Base-by-base conservation (phyloP, 495 filamentous ascomycete genomes). In the Pyronema omphalodes region DNA sequence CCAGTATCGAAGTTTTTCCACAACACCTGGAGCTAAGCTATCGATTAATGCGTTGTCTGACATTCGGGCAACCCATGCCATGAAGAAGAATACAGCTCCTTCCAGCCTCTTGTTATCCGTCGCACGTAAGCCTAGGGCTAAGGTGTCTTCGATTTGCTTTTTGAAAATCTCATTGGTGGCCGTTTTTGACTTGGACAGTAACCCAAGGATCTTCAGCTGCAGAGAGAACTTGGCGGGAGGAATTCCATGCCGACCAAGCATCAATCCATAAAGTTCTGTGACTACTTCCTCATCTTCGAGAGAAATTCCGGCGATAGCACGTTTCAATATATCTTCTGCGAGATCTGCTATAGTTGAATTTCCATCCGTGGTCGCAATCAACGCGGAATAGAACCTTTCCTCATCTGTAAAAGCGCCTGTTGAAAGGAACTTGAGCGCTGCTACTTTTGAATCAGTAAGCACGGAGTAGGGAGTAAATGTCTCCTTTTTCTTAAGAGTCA, bases 271-370 rank as follows among this genome's bases (percentile, higher is more conserved):
- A 12, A 96, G 68, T 18, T 74, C 69, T 40, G 72, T 60, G 11
- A 94, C 70, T 19, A 87, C 55, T 3, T 57, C 59, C n/a, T 69
- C 57, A 56, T 87, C 76, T 67, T 95, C 89, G 9, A 95, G 70
- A 8, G 81, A 76, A 19, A 82, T 70, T 8, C 73, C 71, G 3
- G 77, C 70, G 18, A 71, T 67, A 23, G 76, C 79, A 54, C 88
- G 72, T 67, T 94, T 95, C 34, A 94, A 63, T 36, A 88, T 74
- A 61, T 93, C 88, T 46, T 95, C 86, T 0, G 83, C 89, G 43
- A 83, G 68, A 9, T 83, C 80, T 8, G 84, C 80, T 44, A 95
- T 78, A 11, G 82, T 77, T 8, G 82, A 87, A 58, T 94, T 89
- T 0, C 80, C 58, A 67, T 93, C 87, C 0, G 84, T 77, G 48